Conservation (phyloP, 257 asterid genomes). For the Jasminum sambac region DNA sequence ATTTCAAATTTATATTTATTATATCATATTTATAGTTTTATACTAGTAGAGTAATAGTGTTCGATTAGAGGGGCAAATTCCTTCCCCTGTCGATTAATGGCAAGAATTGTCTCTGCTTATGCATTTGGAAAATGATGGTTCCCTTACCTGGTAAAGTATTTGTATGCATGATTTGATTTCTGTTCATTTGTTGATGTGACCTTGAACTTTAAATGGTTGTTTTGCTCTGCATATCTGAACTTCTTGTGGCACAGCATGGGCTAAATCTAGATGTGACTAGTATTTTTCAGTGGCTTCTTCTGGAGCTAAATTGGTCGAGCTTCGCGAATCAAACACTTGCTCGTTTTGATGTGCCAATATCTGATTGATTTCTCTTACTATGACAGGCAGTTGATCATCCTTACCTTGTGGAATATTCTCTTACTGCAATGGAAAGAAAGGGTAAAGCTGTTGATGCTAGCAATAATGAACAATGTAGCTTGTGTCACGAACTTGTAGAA, state of each 20-base stretch:
- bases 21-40: background rate
- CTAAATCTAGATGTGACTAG: background rate
- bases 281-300: background rate
- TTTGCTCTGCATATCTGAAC: background rate
- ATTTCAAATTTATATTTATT: background rate
- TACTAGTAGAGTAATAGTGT: too few species aligned
- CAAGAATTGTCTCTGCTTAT: background rate
- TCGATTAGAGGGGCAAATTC: background rate
- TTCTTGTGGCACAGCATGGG: background rate
- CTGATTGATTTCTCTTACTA: slow-evolving; percentile 21
- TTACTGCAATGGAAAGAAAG: slow-evolving; percentile 55
- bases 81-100: background rate
- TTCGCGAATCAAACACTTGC: background rate
- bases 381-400: slow-evolving; percentile 97
- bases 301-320: background rate
- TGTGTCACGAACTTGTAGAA: slow-evolving; percentile 76
- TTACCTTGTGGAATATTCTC: slow-evolving; percentile 89
- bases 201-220: background rate
- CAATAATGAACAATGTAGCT: slow-evolving; percentile 55
- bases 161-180: background rate
- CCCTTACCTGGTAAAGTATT: background rate
- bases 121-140: background rate
- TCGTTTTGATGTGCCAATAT: slow-evolving; percentile 15
- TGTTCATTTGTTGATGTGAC: background rate
- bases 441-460: slow-evolving; percentile 44